phyloP scores from a whole-genome alignment of 2,329 filamentous ascomycete species.

The Aspergillus unguis region DNA sequence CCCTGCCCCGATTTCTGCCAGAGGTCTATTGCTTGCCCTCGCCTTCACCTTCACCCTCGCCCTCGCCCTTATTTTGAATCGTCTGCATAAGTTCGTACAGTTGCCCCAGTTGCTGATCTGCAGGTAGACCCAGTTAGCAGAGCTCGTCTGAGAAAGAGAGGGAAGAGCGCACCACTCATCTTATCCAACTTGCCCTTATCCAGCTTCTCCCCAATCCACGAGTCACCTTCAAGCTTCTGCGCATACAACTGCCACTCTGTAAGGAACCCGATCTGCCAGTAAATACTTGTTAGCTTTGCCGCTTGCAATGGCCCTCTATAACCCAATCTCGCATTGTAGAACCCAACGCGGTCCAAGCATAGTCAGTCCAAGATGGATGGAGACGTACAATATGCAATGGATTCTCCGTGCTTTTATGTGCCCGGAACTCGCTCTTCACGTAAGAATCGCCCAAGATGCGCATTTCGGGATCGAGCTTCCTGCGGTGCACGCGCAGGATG shows the following conservation, averaged over 20 bases:
- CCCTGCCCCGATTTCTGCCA: no score
- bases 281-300: constrained; percentile 1
- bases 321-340: neutral
- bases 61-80: constrained; percentile 55
- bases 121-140: no score
- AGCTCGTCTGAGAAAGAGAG: neutral
- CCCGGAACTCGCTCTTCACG: constrained; percentile 86
- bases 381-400: constrained; percentile 79
- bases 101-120: constrained; percentile 90
- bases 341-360: neutral
- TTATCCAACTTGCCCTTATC: constrained; percentile 82
- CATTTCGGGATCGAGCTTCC: constrained; percentile 68
- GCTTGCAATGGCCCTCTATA: no score
- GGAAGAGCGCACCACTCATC: constrained; percentile 72
- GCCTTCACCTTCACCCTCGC: constrained; percentile 11
- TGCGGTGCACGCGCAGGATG: constrained; percentile 80
- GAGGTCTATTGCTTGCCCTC: constrained; percentile 1
- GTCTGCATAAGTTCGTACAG: constrained; percentile 91
- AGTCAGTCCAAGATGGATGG: neutral
- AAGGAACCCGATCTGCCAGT: constrained; percentile 78
- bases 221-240: constrained; percentile 82
- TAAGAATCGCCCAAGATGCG: constrained; percentile 87
- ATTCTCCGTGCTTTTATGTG: constrained; percentile 80
- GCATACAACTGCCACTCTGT: constrained; percentile 96
- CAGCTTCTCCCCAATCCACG: constrained; percentile 80